phyloP scores from a whole-genome alignment of 768 basidiomycete genomes.

The Clitopilus hobsonii region DNA sequence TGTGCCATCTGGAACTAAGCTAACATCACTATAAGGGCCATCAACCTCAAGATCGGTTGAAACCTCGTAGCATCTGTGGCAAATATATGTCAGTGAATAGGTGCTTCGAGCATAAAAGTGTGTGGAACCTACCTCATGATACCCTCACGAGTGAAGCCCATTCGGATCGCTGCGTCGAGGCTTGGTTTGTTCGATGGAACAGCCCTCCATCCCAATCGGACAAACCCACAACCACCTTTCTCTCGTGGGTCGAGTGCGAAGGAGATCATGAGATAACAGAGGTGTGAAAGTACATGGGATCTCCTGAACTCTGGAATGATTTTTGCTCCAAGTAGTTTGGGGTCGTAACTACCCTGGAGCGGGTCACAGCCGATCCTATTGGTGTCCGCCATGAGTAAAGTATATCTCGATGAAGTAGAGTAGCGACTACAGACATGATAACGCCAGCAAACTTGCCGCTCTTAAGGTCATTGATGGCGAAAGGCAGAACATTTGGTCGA shows the following conservation, averaged over 20 bases:
- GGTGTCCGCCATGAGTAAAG: not conserved
- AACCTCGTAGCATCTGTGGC: slow-evolving; percentile 16
- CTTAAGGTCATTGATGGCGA: slow-evolving; percentile 12
- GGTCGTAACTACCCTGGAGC: slow-evolving; percentile 14
- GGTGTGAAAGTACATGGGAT: slow-evolving; percentile 13
- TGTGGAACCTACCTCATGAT: slow-evolving; percentile 15
- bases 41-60: slow-evolving; percentile 6
- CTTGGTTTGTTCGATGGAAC: slow-evolving; percentile 13
- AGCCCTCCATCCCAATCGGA: slow-evolving; percentile 15
- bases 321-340: slow-evolving; percentile 14
- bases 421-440: slow-evolving; percentile 7
- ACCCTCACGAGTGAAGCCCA: slow-evolving; percentile 12
- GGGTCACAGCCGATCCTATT: slow-evolving; percentile 16
- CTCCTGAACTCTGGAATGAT: slow-evolving; percentile 14
- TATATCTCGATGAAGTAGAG: not conserved
- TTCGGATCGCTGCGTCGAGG: slow-evolving; percentile 15
- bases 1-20: slow-evolving; percentile 9
- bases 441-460: slow-evolving; percentile 12
- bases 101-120: too few species aligned
- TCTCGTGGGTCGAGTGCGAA: slow-evolving; percentile 11
- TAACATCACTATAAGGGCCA: slow-evolving; percentile 9
- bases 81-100: too few species aligned
- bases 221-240: slow-evolving; percentile 12
- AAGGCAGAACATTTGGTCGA: slow-evolving; percentile 14
- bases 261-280: slow-evolving; percentile 11